Percentiles rank a stretch among this genome's conserved stretches.
phyloP scores from a whole-genome alignment of 1,139 yeast genomes.

The Scheffersomyces cryptocercus region DNA sequence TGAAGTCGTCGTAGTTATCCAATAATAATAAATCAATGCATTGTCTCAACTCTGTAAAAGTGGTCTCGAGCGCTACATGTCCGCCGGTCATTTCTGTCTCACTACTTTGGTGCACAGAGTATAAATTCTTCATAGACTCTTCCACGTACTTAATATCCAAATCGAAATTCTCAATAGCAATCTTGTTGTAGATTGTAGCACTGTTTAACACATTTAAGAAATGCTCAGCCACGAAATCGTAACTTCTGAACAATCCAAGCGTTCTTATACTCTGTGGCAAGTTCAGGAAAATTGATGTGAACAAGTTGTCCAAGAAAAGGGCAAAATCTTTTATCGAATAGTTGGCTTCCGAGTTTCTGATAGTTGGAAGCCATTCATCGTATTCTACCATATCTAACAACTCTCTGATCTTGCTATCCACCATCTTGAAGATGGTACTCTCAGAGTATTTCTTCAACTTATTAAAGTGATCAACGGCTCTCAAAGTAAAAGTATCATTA shows the following conservation, averaged over 20 bases:
- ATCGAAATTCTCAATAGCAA: conserved; percentile 46
- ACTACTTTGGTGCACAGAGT: conserved; percentile 19
- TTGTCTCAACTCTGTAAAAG: conserved; percentile 48
- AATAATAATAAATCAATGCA: conserved; percentile 42
- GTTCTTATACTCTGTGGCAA: conserved; percentile 79
- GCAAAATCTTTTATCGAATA: conserved; percentile 82
- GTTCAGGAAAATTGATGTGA: conserved; percentile 82
- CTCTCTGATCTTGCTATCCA: conserved; percentile 76
- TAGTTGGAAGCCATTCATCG: conserved; percentile 65
- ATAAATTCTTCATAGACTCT: conserved; percentile 37
- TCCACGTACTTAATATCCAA: conserved; percentile 45
- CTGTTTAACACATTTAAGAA: conserved; percentile 61
- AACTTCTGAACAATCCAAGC: conserved; percentile 78
- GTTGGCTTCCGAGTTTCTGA: conserved; percentile 62
- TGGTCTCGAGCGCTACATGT: conserved; percentile 43
- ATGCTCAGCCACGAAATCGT: conserved; percentile 78
- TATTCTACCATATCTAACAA: conserved; percentile 84
- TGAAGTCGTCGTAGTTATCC: conserved; percentile 42
- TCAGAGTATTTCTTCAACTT: conserved; percentile 75
- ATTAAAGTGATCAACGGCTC: conserved; percentile 52
- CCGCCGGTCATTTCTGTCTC: conserved; percentile 23
- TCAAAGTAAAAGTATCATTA: conserved; percentile 40
- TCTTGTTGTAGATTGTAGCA: conserved; percentile 39
- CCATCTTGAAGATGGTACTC: conserved; percentile 74
- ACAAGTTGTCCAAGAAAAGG: conserved; percentile 81